phyloP scores from a whole-genome alignment of 2,329 filamentous ascomycete species.

The Colletotrichum viniferum region DNA sequence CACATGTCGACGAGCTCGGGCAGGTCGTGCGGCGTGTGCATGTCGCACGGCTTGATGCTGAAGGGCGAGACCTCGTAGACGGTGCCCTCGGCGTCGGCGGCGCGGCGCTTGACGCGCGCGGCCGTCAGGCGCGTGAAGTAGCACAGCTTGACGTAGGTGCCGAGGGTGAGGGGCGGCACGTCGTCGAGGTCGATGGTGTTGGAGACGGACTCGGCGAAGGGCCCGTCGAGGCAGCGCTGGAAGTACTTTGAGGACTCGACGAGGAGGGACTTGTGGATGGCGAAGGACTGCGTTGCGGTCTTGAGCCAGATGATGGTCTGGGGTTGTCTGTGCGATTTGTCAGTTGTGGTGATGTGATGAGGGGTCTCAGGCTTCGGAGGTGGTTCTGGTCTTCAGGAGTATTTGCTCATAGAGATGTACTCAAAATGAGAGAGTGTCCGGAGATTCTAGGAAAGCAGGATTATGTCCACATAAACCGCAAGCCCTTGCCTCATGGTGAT shows the following conservation, averaged over 20 bases:
- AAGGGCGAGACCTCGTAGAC: conserved; percentile 15
- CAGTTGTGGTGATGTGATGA: not conserved
- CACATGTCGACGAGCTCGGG: conserved; percentile 13
- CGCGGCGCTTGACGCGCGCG: conserved; percentile 13
- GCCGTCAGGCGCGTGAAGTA: conserved; percentile 16
- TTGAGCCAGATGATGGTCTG: conserved; percentile 19
- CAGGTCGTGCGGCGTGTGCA: conserved; percentile 11
- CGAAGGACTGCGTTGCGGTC: not conserved
- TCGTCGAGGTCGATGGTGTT: conserved; percentile 17
- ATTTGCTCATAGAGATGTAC: not conserved
- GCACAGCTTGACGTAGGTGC: conserved; percentile 18
- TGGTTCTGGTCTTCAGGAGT: no score
- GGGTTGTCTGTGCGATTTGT: conserved; percentile 5
- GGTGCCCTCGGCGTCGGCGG: not conserved
- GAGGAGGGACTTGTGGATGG: conserved; percentile 14
- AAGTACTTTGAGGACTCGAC: conserved; percentile 18
- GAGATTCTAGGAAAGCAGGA: not conserved
- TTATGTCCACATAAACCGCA: not conserved
- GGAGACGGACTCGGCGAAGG: conserved; percentile 2
- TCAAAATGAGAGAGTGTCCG: not conserved
- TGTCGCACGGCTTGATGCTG: conserved; percentile 16
- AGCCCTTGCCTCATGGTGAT: not conserved
- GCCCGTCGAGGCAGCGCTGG: conserved; percentile 14
- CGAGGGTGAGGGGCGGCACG: not conserved
- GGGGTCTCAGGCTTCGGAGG: not conserved